phyloP scores from a whole-genome alignment of 2,329 filamentous ascomycete species.

The Sclerotinia trifoliorum region DNA sequence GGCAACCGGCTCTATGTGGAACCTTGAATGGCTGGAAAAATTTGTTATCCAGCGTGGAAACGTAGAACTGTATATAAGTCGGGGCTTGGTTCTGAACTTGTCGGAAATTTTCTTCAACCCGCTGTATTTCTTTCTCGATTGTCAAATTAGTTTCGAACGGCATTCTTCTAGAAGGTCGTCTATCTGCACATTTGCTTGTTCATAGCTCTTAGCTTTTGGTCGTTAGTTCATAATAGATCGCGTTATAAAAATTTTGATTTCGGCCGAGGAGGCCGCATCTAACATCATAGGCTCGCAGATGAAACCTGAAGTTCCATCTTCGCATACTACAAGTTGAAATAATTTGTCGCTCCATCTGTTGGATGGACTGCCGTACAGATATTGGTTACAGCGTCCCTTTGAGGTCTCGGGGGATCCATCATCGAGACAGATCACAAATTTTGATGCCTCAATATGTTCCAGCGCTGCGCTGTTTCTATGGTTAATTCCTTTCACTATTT shows the following conservation, averaged over 20 bases:
- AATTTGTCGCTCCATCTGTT: conserved; percentile 37
- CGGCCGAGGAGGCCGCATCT: conserved; percentile 15
- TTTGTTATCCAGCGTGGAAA: not conserved
- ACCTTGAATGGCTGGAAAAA: not conserved
- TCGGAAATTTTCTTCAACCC: not conserved
- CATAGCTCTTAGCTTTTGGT: not conserved
- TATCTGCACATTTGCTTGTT: not conserved
- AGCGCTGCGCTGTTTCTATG: conserved; percentile 12
- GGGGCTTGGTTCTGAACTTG: not conserved
- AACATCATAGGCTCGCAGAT: not conserved
- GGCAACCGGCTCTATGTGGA: not conserved
- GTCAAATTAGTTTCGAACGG: not conserved
- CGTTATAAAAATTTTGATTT: conserved; percentile 25
- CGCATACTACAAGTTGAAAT: conserved; percentile 31
- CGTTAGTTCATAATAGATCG: not conserved
- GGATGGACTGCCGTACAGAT: conserved; percentile 27
- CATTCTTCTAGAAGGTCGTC: not conserved
- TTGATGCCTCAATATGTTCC: conserved; percentile 29
- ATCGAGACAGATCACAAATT: conserved; percentile 35
- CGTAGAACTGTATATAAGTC: not conserved
- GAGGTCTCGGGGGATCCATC: conserved; percentile 28
- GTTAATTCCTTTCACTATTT: not conserved
- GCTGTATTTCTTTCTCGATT: not conserved
- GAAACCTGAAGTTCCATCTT: conserved; percentile 32
- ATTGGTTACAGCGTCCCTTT: conserved; percentile 29